phyloP scores from a whole-genome alignment of 2,329 filamentous ascomycete genomes.

The Ceratocystis diversiconidia region DNA sequence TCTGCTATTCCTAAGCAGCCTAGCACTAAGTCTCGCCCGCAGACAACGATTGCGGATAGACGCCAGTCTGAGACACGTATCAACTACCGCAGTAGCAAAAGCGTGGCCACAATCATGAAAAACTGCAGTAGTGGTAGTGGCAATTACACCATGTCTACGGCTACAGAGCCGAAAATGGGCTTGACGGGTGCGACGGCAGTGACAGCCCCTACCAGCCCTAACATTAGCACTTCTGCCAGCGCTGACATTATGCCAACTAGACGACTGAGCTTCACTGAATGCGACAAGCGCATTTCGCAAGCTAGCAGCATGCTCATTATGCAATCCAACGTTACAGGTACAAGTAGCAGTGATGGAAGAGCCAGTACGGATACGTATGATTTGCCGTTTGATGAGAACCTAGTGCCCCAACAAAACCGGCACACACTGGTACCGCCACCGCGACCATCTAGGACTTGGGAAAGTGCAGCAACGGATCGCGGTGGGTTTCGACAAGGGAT shows the following conservation, averaged over 20 bases:
- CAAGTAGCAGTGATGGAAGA: slow-evolving; percentile 31
- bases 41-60: slow-evolving; percentile 26
- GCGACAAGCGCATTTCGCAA: slow-evolving; percentile 45
- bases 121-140: slow-evolving; percentile 15
- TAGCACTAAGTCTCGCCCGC: background rate
- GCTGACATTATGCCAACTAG: slow-evolving; percentile 31
- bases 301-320: slow-evolving; percentile 46
- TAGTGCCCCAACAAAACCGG: background rate
- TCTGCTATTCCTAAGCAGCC: slow-evolving; percentile 15
- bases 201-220: slow-evolving; percentile 1
- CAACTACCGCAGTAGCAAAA: background rate
- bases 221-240: background rate
- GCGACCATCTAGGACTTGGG: slow-evolving; percentile 10
- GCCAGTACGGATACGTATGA: slow-evolving; percentile 14
- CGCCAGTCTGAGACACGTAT: slow-evolving; percentile 17
- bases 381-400: slow-evolving; percentile 9
- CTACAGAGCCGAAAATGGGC: background rate
- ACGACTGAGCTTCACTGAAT: slow-evolving; percentile 47
- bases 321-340: slow-evolving; percentile 41
- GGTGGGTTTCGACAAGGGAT: slow-evolving; percentile 6
- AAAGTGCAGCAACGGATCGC: slow-evolving; percentile 4
- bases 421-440: slow-evolving; percentile 14
- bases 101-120: slow-evolving; percentile 21
- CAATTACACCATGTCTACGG: background rate
- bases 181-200: background rate